Base-by-base conservation (phyloP, 1,284 basidiomycete genomes). In the Pyrrhoderma noxium region DNA sequence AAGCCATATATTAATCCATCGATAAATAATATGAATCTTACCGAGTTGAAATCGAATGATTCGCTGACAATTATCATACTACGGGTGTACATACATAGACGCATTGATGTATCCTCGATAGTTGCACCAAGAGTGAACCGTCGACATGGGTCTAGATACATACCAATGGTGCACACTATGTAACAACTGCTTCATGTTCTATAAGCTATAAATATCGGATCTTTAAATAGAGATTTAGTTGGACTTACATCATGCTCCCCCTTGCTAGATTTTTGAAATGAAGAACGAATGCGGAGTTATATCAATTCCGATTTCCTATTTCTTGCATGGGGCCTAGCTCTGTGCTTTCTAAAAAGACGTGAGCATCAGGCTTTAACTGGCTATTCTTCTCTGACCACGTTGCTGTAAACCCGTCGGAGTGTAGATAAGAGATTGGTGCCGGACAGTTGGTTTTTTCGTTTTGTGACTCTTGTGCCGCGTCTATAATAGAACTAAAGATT, bases 121-220 rank as follows among this genome's bases (percentile, higher is more conserved):
- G 56, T 54, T 11, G 54, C 35, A 3, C 54, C 58, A 23, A 54
- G 46, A 5, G 49, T 46, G 41, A 56, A 56, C 4, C 56, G 51
- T 3, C 56, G 46, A 47, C 54, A 54, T 27, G 58, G 51, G 44
- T 59, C 57, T 8, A 49, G 37, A 8, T 38, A 38, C 51, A 58
- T 52, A 13, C 46, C 44, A n/a, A 34, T 57, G 53, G 11, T 53
- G 46, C 50, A 58, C 44, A 40, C 48, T 53, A 22, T 45, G 51
- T 2, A 57, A 13, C n/a, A 52, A 19, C 14, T 57, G 56, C 14
- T 18, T 16, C n/a, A 47, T 44, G 39, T 57, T 55, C 56, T 59
- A 19, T 9, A 57, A 21, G 41, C 47, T 16, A 34, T n/a, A n/a
- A n/a, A n/a, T n/a, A n/a, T n/a, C n/a, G n/a, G n/a, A n/a, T n/a